phyloP scores from a whole-genome alignment of 2,329 filamentous ascomycete species.

The Sporothrix sp. region DNA sequence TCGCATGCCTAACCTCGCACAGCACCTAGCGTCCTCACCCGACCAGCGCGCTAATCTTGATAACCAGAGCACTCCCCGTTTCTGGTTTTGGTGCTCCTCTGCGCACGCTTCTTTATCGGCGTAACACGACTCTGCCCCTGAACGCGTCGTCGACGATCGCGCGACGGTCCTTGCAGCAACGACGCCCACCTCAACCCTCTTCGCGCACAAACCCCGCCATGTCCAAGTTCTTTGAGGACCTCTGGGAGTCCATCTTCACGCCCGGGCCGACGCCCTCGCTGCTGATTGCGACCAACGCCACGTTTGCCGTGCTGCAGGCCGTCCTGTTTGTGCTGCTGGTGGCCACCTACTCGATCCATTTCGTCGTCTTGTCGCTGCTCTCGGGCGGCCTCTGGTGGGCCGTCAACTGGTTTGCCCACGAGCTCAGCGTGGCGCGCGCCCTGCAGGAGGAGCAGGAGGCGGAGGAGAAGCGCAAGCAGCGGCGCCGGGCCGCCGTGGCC shows the following conservation, averaged over 20 bases:
- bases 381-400: slow-evolving; percentile 80
- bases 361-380: slow-evolving; percentile 68
- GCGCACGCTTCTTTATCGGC: no score
- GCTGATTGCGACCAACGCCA: slow-evolving; percentile 78
- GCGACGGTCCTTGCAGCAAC: no score
- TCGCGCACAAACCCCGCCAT: no score
- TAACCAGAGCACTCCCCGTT: no score
- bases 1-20: no score
- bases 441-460: slow-evolving; percentile 29
- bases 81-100: no score
- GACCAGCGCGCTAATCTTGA: no score
- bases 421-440: slow-evolving; percentile 41
- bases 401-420: slow-evolving; percentile 93
- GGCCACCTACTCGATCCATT: slow-evolving; percentile 81
- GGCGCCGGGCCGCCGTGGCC: slow-evolving; percentile 14
- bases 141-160: no score
- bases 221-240: slow-evolving; percentile 58
- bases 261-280: slow-evolving; percentile 83
- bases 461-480: slow-evolving; percentile 19
- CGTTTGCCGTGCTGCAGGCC: slow-evolving; percentile 76
- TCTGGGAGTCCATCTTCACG: slow-evolving; percentile 90
- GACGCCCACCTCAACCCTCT: no score
- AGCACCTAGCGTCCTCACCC: no score
- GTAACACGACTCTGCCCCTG: no score
- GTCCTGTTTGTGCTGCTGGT: slow-evolving; percentile 67